Evolutionary conservation across 2,329 filamentous ascomycete species (phyloP).

Genomic region (Pezicula neosporulosa): DNA sequence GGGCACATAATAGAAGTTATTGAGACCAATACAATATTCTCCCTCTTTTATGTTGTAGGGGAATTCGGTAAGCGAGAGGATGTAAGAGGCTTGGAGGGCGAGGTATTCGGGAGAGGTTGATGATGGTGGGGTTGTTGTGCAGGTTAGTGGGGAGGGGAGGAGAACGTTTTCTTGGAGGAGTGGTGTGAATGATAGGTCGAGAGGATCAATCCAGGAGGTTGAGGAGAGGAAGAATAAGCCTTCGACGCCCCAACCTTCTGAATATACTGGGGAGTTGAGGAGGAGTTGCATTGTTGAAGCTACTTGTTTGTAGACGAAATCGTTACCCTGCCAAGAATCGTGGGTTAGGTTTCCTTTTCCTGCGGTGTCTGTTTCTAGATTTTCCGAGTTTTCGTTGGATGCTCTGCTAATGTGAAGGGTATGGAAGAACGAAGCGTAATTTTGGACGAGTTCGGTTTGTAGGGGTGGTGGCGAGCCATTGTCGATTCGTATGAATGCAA

Average conservation of each 20-base stretch:
- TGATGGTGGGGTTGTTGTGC: slow-evolving; percentile 8
- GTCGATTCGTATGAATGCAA: slow-evolving; percentile 28
- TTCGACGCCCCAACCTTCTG: slow-evolving; percentile 20
- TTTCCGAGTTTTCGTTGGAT: no score
- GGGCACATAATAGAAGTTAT: slow-evolving; percentile 31
- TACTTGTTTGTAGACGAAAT: slow-evolving; percentile 19
- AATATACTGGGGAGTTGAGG: slow-evolving; percentile 15
- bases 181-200: slow-evolving; percentile 23
- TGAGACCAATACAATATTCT: slow-evolving; percentile 29
- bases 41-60: slow-evolving; percentile 17
- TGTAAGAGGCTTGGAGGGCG: neutral
- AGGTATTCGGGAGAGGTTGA: slow-evolving; percentile 7
- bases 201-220: slow-evolving; percentile 30
- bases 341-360: slow-evolving; percentile 22
- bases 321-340: slow-evolving; percentile 19
- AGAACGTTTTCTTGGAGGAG: slow-evolving; percentile 20
- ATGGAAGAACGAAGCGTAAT: slow-evolving; percentile 29
- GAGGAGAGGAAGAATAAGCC: slow-evolving; percentile 30
- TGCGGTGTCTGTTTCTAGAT: no score
- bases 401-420: slow-evolving; percentile 26
- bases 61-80: slow-evolving; percentile 18
- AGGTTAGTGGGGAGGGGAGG: slow-evolving; percentile 14
- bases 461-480: slow-evolving; percentile 16
- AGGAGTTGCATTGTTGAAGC: slow-evolving; percentile 27
- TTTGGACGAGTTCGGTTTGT: slow-evolving; percentile 20